Evolutionary conservation across 2,329 filamentous ascomycete genomes (phyloP).

Genomic region (Aspergillus tamarii): DNA sequence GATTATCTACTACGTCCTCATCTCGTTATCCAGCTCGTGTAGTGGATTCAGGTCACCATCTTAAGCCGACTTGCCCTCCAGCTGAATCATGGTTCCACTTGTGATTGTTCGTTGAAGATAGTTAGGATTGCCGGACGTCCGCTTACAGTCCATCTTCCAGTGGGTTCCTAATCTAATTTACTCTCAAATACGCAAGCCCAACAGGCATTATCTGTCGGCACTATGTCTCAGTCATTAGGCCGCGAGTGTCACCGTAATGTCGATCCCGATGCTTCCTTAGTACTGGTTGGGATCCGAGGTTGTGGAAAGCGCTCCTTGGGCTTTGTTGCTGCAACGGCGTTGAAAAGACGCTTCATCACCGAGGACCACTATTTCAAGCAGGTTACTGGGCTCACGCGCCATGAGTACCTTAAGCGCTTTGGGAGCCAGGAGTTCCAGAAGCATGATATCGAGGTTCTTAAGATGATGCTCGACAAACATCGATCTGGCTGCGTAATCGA

Average conservation of each 20-base stretch:
- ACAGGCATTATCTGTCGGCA: not conserved
- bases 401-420: conserved; percentile 44
- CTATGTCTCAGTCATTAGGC: conserved; percentile 15
- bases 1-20: not conserved
- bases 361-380: conserved; percentile 50
- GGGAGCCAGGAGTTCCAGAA: conserved; percentile 48
- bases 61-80: not conserved
- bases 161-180: not conserved
- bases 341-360: conserved; percentile 48
- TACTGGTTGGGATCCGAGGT: conserved; percentile 48
- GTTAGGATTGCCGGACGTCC: not conserved
- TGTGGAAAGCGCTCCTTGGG: conserved; percentile 49
- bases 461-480: conserved; percentile 50
- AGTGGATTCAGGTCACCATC: not conserved
- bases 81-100: not conserved
- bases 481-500: conserved; percentile 47
- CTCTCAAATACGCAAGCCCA: not conserved
- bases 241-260: conserved; percentile 32
- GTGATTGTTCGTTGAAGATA: not conserved
- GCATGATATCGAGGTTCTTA: conserved; percentile 46
- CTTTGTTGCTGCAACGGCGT: conserved; percentile 46
- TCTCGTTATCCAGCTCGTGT: not conserved
- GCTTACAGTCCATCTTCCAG: not conserved
- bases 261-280: conserved; percentile 43
- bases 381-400: conserved; percentile 44